Evolutionary conservation across 352 stramenopile species (phyloP).

Genomic region (Phytopythium ostracodes): DNA sequence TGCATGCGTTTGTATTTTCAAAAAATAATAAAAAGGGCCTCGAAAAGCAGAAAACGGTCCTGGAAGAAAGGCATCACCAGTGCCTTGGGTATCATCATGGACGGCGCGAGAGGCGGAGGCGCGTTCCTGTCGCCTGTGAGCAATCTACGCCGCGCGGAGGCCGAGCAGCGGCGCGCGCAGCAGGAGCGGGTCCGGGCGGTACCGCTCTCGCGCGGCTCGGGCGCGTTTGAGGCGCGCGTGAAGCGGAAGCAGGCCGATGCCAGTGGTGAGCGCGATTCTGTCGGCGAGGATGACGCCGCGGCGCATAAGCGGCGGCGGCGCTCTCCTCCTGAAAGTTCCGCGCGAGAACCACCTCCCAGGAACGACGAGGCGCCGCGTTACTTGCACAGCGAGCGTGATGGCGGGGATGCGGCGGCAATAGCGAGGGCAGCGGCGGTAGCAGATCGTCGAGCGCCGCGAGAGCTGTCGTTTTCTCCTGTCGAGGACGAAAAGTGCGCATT

Average conservation of each 20-base stretch:
- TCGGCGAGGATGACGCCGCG: neutral
- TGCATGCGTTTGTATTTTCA: neutral
- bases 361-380: neutral
- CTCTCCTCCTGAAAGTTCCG: neutral
- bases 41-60: neutral
- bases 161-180: neutral
- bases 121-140: conserved; percentile 10
- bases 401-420: neutral
- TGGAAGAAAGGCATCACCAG: neutral
- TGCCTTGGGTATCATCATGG: neutral
- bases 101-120: neutral
- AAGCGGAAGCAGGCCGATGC: conserved; percentile 6
- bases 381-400: neutral
- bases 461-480: neutral
- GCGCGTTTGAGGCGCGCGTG: neutral
- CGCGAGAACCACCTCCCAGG: neutral
- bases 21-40: too few relatives aligned
- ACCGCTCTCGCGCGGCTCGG: neutral
- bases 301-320: conserved; percentile 3
- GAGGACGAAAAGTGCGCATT: neutral
- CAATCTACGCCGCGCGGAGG: conserved; percentile 3
- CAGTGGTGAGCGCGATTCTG: neutral
- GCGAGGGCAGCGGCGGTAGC: neutral
- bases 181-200: conserved; percentile 2
- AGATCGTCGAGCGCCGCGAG: neutral